Percentiles rank a stretch among this genome's conserved stretches.
phyloP scores from a whole-genome alignment of 2,329 filamentous ascomycete species.

The Phialophora expanda region DNA sequence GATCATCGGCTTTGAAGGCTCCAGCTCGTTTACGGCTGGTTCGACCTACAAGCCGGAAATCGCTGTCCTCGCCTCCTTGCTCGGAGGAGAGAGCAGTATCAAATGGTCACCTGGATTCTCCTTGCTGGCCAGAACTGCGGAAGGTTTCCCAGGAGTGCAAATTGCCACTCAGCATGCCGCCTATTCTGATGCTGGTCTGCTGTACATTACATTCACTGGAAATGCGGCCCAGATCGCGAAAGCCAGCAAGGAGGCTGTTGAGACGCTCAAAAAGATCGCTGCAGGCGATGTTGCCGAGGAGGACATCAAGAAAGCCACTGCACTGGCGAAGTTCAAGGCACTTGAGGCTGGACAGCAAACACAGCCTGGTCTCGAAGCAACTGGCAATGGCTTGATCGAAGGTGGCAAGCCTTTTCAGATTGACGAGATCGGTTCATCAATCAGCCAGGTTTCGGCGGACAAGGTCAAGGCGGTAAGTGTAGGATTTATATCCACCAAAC shows the following conservation, averaged over 20 bases:
- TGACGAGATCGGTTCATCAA: constrained; percentile 74
- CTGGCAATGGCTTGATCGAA: constrained; percentile 82
- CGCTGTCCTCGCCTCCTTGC: constrained; percentile 82
- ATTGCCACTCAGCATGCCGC: constrained; percentile 77
- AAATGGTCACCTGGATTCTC: constrained; percentile 97
- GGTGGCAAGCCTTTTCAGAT: constrained; percentile 83
- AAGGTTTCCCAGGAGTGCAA: constrained; percentile 67
- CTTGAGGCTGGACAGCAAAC: constrained; percentile 81
- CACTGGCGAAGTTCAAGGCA: constrained; percentile 90
- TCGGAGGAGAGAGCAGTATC: constrained; percentile 87
- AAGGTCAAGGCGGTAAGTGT: constrained; percentile 77
- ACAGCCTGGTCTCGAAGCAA: constrained; percentile 76
- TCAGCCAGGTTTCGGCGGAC: constrained; percentile 81
- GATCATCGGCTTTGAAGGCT: constrained; percentile 91
- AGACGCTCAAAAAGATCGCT: constrained; percentile 80
- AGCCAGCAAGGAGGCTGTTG: constrained; percentile 76
- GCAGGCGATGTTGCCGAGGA: constrained; percentile 78
- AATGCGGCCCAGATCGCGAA: constrained; percentile 72
- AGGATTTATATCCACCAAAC: not conserved
- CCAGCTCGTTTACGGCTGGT: constrained; percentile 70
- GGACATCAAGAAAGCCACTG: constrained; percentile 87
- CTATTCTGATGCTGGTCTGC: constrained; percentile 93
- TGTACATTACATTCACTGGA: constrained; percentile 81
- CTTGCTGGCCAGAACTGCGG: constrained; percentile 78
- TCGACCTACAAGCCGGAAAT: constrained; percentile 86